Evolutionary conservation across 129 eudicot genomes (phyloP), one percentile per base, ranked within the genome.

Genomic region (Cynara cardunculus): DNA sequence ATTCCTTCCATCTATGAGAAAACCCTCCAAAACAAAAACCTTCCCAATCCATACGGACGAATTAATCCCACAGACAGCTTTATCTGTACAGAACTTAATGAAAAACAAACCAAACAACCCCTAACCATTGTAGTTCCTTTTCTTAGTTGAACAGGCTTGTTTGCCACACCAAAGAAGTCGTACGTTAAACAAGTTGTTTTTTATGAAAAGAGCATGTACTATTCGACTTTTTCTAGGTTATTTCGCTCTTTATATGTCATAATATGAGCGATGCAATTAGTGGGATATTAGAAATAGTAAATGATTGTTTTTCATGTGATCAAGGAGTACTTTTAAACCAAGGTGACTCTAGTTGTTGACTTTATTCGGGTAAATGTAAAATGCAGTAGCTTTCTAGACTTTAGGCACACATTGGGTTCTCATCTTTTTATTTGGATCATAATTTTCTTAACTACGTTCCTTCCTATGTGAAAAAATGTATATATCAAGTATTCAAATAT

Each of bases 401-500:
- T 31, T 71, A n/a, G 7, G 22, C 75, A 27, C 49, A 31, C 75
- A 71, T 22, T 31, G 21, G 21, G 35, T 31, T 2, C 28, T 32
- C 25, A 7, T 53, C 62, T 18, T 53, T 46, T 53, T 53, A 18
- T 53, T 53, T 18, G 22, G 62, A 8, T 39, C 13, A 8, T 39
- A 10, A 2, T 39, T 39, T 39, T 39, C 49, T 39, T 39, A 39
- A 39, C 49, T 53, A 53, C 6, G 0, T 46, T 46, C 19, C 19
- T 46, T 44, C 39, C 39, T 34, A 34, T 44, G n/a, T 44, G 56
- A 44, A 44, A 46, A 46, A 46, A 46, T 46, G 59, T 14, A 11
- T 39, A 73, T 30, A 81, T 72, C 76, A 73, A 35, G 78, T 64
- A 32, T 72, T 72, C 26, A 44, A 22, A 61, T 80, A 34, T 19